Evolutionary conservation across 2,329 filamentous ascomycete genomes (phyloP).

Genomic region (Ascochyta viciae-villosae): DNA sequence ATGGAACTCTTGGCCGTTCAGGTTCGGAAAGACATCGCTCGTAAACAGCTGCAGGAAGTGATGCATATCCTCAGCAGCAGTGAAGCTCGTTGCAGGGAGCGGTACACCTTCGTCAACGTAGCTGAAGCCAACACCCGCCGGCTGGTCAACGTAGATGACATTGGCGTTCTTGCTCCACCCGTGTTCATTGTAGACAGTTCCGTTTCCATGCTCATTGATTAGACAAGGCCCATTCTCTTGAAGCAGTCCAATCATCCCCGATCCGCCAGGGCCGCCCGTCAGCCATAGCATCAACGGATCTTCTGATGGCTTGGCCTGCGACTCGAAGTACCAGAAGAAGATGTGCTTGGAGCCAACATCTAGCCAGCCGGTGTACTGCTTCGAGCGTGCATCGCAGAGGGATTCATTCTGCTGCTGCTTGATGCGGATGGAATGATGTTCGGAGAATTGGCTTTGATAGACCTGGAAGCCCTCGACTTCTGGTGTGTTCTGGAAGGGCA

Average conservation of each 20-base stretch:
- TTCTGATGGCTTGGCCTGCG: slow-evolving; percentile 45
- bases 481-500: slow-evolving; percentile 39
- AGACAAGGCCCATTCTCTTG: slow-evolving; percentile 49
- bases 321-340: slow-evolving; percentile 57
- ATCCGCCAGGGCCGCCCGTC: slow-evolving; percentile 50
- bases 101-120: slow-evolving; percentile 48
- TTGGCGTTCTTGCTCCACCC: slow-evolving; percentile 50
- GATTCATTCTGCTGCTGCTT: slow-evolving; percentile 43
- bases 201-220: slow-evolving; percentile 49
- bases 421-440: slow-evolving; percentile 45
- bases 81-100: slow-evolving; percentile 50
- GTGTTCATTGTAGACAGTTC: slow-evolving; percentile 49
- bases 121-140: slow-evolving; percentile 50
- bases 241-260: slow-evolving; percentile 47
- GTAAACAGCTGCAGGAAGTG: slow-evolving; percentile 59
- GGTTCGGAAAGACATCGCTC: slow-evolving; percentile 54
- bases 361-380: slow-evolving; percentile 48
- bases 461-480: slow-evolving; percentile 39
- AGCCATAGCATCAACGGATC: slow-evolving; percentile 52
- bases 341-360: slow-evolving; percentile 52
- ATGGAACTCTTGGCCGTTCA: slow-evolving; percentile 51
- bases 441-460: slow-evolving; percentile 42
- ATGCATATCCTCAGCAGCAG: slow-evolving; percentile 58
- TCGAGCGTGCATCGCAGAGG: slow-evolving; percentile 45
- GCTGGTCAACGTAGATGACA: slow-evolving; percentile 49